phyloP scores from a whole-genome alignment of 768 basidiomycete genomes.

The Suillus subalutaceus region DNA sequence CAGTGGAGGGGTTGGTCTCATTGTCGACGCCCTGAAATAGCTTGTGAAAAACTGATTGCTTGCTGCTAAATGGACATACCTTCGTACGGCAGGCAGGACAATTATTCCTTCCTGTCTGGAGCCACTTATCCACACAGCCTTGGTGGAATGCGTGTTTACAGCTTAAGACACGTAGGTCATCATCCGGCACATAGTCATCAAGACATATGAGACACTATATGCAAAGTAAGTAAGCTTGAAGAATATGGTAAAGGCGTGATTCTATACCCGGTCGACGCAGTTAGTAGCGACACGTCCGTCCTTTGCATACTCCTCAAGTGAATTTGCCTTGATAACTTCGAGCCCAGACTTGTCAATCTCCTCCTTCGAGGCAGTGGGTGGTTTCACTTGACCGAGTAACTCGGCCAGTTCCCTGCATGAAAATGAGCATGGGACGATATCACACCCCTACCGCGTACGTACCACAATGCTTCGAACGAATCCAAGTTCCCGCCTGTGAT shows the following conservation, averaged over 20 bases:
- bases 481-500: slow-evolving; percentile 79
- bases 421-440: background rate
- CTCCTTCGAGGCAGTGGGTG: slow-evolving; percentile 78
- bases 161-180: slow-evolving; percentile 76
- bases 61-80: slow-evolving; percentile 41
- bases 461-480: slow-evolving; percentile 81
- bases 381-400: slow-evolving; percentile 78
- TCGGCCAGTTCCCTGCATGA: slow-evolving; percentile 74
- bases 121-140: slow-evolving; percentile 86
- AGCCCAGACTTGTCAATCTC: slow-evolving; percentile 88
- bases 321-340: slow-evolving; percentile 64
- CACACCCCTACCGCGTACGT: slow-evolving; percentile 31
- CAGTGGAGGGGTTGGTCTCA: slow-evolving; percentile 17
- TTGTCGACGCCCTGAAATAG: slow-evolving; percentile 27
- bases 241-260: background rate
- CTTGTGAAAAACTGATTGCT: background rate
- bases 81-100: slow-evolving; percentile 89
- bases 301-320: slow-evolving; percentile 55
- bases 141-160: slow-evolving; percentile 94
- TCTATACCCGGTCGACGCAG: slow-evolving; percentile 75
- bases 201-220: slow-evolving; percentile 81
- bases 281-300: slow-evolving; percentile 72
- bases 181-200: slow-evolving; percentile 79
- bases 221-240: slow-evolving; percentile 4
- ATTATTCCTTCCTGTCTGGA: slow-evolving; percentile 83